These are phyloP conservation scores for Aspergillus aculeatinus DNA, from an alignment of 2,329 filamentous ascomycete species.

Conservation along the genomic window DNA sequence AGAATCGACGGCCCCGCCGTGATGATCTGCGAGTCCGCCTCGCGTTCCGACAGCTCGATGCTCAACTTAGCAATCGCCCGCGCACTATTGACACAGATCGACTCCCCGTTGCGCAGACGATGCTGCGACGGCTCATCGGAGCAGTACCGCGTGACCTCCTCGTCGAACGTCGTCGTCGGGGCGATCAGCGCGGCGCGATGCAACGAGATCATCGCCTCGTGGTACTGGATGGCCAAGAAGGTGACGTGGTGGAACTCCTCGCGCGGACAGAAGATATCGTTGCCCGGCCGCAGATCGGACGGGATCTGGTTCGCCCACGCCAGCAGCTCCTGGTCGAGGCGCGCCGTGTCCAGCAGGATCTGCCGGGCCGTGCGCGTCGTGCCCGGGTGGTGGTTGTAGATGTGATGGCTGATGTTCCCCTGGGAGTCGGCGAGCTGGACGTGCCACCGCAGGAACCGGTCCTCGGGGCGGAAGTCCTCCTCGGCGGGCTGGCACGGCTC, in stretches of 20 bases:
- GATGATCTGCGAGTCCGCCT: conserved; percentile 9
- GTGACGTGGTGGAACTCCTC: conserved; percentile 12
- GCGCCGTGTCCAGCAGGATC: conserved; percentile 16
- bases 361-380: conserved; percentile 9
- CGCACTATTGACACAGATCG: conserved; percentile 16
- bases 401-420: conserved; percentile 16
- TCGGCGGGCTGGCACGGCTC: conserved; percentile 3
- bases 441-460: conserved; percentile 12
- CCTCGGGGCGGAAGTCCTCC: background rate
- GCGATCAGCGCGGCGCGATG: conserved; percentile 18
- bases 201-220: conserved; percentile 14
- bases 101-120: conserved; percentile 12
- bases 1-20: conserved; percentile 3
- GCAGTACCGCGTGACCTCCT: conserved; percentile 10
- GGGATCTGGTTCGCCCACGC: conserved; percentile 16
- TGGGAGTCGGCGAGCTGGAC: conserved; percentile 13
- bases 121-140: conserved; percentile 12
- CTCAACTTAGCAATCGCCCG: conserved; percentile 17
- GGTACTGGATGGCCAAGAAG: conserved; percentile 16
- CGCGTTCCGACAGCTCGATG: conserved; percentile 12
- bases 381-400: conserved; percentile 11
- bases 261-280: conserved; percentile 8
- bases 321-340: conserved; percentile 7
- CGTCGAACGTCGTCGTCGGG: conserved; percentile 11
- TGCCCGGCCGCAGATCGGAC: conserved; percentile 10